A percentile compares a stretch with the other conserved stretches of the same genome.
phyloP scores from a whole-genome alignment of 352 stramenopile species.

The Phytophthora hibernalis region DNA sequence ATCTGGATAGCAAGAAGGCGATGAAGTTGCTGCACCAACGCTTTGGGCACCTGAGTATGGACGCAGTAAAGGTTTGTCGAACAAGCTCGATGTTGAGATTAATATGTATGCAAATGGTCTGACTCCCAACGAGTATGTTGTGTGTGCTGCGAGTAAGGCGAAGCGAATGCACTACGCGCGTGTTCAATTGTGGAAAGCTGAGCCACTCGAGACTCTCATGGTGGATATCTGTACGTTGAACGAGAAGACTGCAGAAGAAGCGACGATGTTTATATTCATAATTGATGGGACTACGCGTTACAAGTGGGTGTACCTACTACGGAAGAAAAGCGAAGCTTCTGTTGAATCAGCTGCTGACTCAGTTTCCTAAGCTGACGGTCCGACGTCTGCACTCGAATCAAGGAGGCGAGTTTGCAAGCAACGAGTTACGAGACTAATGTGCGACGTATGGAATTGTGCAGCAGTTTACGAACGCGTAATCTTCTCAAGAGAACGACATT shows the following conservation, averaged over 20 bases:
- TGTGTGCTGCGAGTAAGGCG: no score
- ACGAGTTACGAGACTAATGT: no score
- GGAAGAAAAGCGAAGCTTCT: constrained; percentile 24
- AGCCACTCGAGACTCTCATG: constrained; percentile 6
- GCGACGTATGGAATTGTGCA: no score
- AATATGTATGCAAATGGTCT: constrained; percentile 16
- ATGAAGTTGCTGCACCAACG: constrained; percentile 21
- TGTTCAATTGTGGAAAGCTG: not conserved
- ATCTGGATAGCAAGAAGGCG: not conserved
- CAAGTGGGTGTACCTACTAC: constrained; percentile 23
- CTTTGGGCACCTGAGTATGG: constrained; percentile 15
- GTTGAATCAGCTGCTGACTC: constrained; percentile 13
- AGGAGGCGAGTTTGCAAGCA: no score
- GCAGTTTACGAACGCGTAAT: no score
- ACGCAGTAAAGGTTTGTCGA: constrained; percentile 1
- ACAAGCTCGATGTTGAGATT: constrained; percentile 16
- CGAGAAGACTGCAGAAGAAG: no score
- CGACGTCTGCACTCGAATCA: no score
- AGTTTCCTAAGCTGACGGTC: constrained; percentile 1
- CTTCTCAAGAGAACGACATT: constrained; percentile 18
- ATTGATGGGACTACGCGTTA: constrained; percentile 12
- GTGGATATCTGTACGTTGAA: no score
- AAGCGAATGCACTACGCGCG: constrained; percentile 14
- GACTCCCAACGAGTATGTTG: constrained; percentile 18
- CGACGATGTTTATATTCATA: no score